Percentiles rank a stretch among this genome's conserved stretches.
phyloP scores from a whole-genome alignment of 2,329 filamentous ascomycete genomes.

The Ceratocystis diversiconidia region DNA sequence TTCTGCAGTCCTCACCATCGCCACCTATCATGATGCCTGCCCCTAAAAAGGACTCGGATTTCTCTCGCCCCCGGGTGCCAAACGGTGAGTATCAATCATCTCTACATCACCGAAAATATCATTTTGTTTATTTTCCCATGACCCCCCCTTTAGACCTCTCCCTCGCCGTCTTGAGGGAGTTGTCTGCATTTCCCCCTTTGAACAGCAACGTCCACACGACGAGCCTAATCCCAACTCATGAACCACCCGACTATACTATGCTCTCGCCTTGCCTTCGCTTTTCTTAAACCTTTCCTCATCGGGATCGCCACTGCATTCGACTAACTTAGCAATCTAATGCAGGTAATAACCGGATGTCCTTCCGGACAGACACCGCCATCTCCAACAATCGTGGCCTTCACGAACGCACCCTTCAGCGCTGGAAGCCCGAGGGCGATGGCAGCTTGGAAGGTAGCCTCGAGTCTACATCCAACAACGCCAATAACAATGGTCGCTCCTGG shows the following conservation, averaged over 20 bases:
- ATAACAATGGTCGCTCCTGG: slow-evolving; percentile 40
- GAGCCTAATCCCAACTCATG: too few relatives aligned
- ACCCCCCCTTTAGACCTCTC: neutral
- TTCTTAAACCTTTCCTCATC: too few relatives aligned
- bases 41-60: slow-evolving; percentile 28
- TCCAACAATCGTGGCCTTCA: slow-evolving; percentile 55
- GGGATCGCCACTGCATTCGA: slow-evolving; percentile 2
- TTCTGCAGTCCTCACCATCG: slow-evolving; percentile 8
- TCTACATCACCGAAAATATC: slow-evolving; percentile 12
- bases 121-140: neutral
- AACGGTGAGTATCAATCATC: slow-evolving; percentile 25
- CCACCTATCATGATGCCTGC: slow-evolving; percentile 25
- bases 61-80: slow-evolving; percentile 23
- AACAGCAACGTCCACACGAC: neutral
- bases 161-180: neutral
- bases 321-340: slow-evolving; percentile 25
- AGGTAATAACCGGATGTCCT: slow-evolving; percentile 46
- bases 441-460: slow-evolving; percentile 62
- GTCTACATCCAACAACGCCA: slow-evolving; percentile 26
- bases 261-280: neutral
- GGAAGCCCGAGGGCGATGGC: slow-evolving; percentile 51
- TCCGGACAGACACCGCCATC: slow-evolving; percentile 81
- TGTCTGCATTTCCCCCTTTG: neutral
- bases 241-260: neutral
- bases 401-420: slow-evolving; percentile 67